phyloP scores from a whole-genome alignment of 345 rosid species.

The Syzygium aqueum region DNA sequence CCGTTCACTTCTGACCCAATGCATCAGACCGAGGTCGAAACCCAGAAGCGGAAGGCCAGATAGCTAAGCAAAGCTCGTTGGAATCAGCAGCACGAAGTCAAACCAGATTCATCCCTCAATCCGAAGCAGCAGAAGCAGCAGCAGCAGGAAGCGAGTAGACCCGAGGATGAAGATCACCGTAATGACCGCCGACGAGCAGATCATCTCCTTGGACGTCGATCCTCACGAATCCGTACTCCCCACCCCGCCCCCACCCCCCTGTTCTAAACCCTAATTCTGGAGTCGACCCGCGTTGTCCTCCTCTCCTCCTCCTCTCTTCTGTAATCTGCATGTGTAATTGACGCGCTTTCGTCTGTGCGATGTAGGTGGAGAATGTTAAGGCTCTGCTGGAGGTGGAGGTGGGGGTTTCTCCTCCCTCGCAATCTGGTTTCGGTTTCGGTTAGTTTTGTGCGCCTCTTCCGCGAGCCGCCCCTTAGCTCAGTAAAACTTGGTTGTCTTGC shows the following conservation, averaged over 20 bases:
- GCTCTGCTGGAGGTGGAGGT: slow-evolving; percentile 99
- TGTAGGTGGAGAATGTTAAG: slow-evolving; percentile 88
- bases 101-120: background rate
- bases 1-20: background rate
- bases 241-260: slow-evolving; percentile 9
- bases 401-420: background rate
- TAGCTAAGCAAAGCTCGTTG: background rate
- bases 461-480: background rate
- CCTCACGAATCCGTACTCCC: slow-evolving; percentile 59
- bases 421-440: background rate
- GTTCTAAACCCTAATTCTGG: slow-evolving; percentile 14
- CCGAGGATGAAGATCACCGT: slow-evolving; percentile 74
- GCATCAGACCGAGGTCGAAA: background rate
- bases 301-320: too few relatives aligned
- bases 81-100: background rate
- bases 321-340: background rate
- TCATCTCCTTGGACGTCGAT: slow-evolving; percentile 76
- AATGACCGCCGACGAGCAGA: slow-evolving; percentile 85
- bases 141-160: background rate
- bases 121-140: background rate
- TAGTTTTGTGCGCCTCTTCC: background rate
- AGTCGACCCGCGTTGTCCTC: background rate
- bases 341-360: background rate
- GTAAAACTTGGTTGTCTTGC: background rate
- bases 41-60: background rate